Conservation (phyloP, 129 eudicot genomes). For the Silybum marianum region DNA sequence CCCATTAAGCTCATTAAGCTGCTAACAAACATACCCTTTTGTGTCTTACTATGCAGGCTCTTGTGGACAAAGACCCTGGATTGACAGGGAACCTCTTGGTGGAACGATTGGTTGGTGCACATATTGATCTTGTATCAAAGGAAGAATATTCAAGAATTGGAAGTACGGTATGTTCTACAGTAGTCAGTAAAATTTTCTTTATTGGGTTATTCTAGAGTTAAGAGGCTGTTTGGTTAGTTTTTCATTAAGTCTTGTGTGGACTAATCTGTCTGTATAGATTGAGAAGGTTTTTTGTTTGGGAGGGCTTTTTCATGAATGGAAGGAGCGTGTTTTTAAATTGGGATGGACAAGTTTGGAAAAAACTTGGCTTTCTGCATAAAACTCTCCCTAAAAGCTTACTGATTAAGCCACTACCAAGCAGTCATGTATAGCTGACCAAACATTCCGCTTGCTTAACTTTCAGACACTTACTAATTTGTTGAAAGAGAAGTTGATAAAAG, state of each 20-base stretch:
- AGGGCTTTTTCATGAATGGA: too few relatives aligned
- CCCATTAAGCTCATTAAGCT: too few relatives aligned
- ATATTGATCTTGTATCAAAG: slow-evolving; percentile 92
- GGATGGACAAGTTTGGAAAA: too few relatives aligned
- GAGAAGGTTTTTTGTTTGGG: too few relatives aligned
- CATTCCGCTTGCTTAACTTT: slow-evolving; percentile 24
- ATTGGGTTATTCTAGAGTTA: background rate
- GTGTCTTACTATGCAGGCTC: slow-evolving; percentile 45
- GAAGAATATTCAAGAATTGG: slow-evolving; percentile 95
- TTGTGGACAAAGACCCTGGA: slow-evolving; percentile 92
- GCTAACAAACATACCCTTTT: too few relatives aligned
- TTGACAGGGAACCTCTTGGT: slow-evolving; percentile 93
- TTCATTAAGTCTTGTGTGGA: background rate
- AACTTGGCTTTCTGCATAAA: too few relatives aligned
- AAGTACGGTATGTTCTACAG: slow-evolving; percentile 50
- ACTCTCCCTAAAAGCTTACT: too few relatives aligned
- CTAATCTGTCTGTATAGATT: too few relatives aligned
- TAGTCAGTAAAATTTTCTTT: background rate
- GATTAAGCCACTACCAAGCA: too few relatives aligned
- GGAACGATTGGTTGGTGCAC: slow-evolving; percentile 98
- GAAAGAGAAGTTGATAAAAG: slow-evolving; percentile 81
- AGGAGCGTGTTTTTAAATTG: too few relatives aligned
- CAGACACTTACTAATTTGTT: slow-evolving; percentile 79
- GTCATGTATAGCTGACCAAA: too few relatives aligned
- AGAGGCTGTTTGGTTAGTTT: background rate